These are phyloP conservation scores for Rhizopogon sp. DNA, from an alignment of 768 basidiomycete genomes.

Conservation along the genomic window DNA sequence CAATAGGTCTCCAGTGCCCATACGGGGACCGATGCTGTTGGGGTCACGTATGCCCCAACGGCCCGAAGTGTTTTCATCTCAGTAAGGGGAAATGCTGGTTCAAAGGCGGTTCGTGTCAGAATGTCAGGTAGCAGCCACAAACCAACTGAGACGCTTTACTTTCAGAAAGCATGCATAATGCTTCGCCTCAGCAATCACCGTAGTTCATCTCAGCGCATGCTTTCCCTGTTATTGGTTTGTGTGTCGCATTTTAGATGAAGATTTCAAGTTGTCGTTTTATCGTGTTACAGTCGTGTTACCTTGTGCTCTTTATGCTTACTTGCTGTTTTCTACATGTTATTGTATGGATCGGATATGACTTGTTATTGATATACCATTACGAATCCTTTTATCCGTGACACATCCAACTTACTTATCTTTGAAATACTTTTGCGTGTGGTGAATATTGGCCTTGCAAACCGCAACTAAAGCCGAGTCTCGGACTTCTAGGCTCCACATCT, in stretches of 20 bases:
- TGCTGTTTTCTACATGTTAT: slow-evolving; percentile 15
- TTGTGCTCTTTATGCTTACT: slow-evolving; percentile 8
- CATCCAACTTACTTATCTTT: background rate
- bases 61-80: slow-evolving; percentile 61
- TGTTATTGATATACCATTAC: slow-evolving; percentile 10
- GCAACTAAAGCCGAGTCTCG: background rate
- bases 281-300: background rate
- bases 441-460: background rate
- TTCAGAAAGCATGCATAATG: slow-evolving; percentile 38
- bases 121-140: background rate
- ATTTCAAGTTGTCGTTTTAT: slow-evolving; percentile 8
- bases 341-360: slow-evolving; percentile 5
- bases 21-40: slow-evolving; percentile 74
- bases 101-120: slow-evolving; percentile 52
- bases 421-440: background rate
- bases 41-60: slow-evolving; percentile 81
- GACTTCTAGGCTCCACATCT: too few species aligned
- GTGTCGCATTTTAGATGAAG: slow-evolving; percentile 17
- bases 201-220: slow-evolving; percentile 17
- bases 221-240: slow-evolving; percentile 14
- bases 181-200: slow-evolving; percentile 10
- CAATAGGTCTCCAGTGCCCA: slow-evolving; percentile 64
- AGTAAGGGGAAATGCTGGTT: slow-evolving; percentile 87
- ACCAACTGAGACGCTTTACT: background rate
- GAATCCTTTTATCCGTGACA: background rate